Evolutionary conservation across 129 eudicot genomes (phyloP), one percentile per base, ranked within the genome.

Genomic region (Dittrichia graveolens): DNA sequence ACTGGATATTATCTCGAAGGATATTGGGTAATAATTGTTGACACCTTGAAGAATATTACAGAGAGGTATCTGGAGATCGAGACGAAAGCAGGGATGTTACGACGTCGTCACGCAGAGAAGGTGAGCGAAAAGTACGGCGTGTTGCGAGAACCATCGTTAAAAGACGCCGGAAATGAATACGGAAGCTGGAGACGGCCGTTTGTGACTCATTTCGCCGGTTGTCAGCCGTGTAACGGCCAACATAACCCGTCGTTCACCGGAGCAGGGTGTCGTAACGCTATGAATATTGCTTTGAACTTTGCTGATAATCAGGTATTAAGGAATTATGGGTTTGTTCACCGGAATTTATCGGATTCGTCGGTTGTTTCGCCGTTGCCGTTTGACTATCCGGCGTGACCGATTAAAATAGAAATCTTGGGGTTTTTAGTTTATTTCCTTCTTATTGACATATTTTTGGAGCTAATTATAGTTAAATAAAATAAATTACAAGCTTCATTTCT

Each of bases 21-120:
- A 35, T 90, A 90, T 58, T 90, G 96, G 96, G 71, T 90, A 0
- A 41, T 66, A 4, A 90, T 90, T 5, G 90, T 85, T 12, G 87
- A 80, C 2, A 78, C 82, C 1, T 52, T 78, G 43, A 78, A 53
- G 37, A 75, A 75, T 12, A 75, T 75, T 6, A 71, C 79, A 4
- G 67, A 79, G 42, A 71, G 64, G 65, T 83, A 83, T 65, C 3
- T 69, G 42, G 79, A 64, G 71, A 52, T 79, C 0, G 81, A 79
- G 50, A 83, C 82, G 41, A 41, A 31, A 10, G 82, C 84, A 18
- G 70, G 65, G 10, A 78, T 56, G 80, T 69, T 83, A 38, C 65
- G 82, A 8, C 61, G 88, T 75, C 77, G 88, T 7, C 82, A 76
- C 3, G 88, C 88, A 11, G 88, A 77, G 67, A 76, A 60, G 73